Evolutionary conservation across 2,329 filamentous ascomycete species (phyloP), one percentile per base, ranked within the genome.

Genomic region (Fusarium siculi): DNA sequence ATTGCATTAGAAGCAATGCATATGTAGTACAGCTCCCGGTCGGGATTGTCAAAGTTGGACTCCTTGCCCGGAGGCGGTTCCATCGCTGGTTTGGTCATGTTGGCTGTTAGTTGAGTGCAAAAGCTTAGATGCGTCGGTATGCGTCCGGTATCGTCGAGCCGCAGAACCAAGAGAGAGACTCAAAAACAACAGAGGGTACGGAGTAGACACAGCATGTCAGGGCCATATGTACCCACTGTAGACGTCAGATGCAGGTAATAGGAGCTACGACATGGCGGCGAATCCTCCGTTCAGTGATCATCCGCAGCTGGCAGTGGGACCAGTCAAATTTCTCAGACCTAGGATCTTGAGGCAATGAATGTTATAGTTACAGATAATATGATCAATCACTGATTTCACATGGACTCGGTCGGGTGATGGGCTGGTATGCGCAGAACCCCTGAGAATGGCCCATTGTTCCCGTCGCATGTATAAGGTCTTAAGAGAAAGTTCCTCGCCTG

Each of bases 21-120:
- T 5, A 73, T 66, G 46, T 72, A 72, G 7, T 57, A 69, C 50
- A 72, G 42, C 30, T 72, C 68, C 4, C 64, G 69, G 23, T 72
- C 19, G 0, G 69, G 69, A 5, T 69, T 46, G 16, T 70, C 69
- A 34, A 72, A 73, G 11, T 69, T 72, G 9, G 69, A 70, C 18
- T 53, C 39, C 10, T 60, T 28, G 9, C 69, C 69, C 1, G 58
- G 47, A 19, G 69, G 69, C 25, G 69, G 69, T 16, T 73, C 69
- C 69, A 73, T 72, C 9, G 34, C 69, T 40, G 69, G 52, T 8
- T 72, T 65, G 15, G 34, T 32, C 69, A 70, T 72, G 23, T 21
- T 25, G 19, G 8, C 15, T 30, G 4, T 2, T 9, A 34, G 5
- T 39, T 10, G 11, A n/a, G 12, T 16, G 14, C 39, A 46, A n/a